Evolutionary conservation across 2,329 filamentous ascomycete genomes (phyloP), one percentile per base, ranked within the genome.

Genomic region (Xylariaceae sp.): DNA sequence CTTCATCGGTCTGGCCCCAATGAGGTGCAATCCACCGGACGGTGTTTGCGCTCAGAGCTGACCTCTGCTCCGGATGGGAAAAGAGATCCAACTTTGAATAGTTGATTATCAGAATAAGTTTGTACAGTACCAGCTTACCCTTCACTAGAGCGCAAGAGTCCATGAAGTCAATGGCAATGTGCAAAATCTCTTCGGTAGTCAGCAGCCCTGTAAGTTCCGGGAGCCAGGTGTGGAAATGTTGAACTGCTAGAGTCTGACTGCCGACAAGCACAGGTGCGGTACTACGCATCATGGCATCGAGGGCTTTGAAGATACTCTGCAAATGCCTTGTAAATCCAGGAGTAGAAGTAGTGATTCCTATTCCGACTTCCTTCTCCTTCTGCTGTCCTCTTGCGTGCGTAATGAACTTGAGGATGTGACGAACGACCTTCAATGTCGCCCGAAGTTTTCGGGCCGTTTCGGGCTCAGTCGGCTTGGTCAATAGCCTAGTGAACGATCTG

Each of bases 191-290:
- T 60, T 90, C 86, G 0, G 86, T 84, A 4, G 80, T 81, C 63
- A 97, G 77, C 35, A 94, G 76, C 1, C 85, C 83, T 0, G 82
- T 77, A 10, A 99, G 81, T 65, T 97, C 92, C 0, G 94, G 92
- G n/a, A 99, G 75, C 94, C 94, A 99, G 0, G 89, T 88, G 65
- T 97, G 92, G 66, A 97, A 95, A 66, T 97, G 90, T 68, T 99
- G 94, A 11, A 97, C 90, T 2, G 95, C 85, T 44, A 99, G 75
- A 0, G 94, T 97, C 70, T 99, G 95, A 55, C 89, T 97, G 32
- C 94, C 94, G 12, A 97, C 88, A 19, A 97, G 74, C 15, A 91
- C 85, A 0, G 94, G 88, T 2, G 90, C 87, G 1, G 84, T 77
- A 66, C 90, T 96, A 52, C 85, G 83, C 89, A 99, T 96, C 71